Evolutionary conservation across 2,329 filamentous ascomycete species (phyloP).

Genomic region (Talaromyces sp.): DNA sequence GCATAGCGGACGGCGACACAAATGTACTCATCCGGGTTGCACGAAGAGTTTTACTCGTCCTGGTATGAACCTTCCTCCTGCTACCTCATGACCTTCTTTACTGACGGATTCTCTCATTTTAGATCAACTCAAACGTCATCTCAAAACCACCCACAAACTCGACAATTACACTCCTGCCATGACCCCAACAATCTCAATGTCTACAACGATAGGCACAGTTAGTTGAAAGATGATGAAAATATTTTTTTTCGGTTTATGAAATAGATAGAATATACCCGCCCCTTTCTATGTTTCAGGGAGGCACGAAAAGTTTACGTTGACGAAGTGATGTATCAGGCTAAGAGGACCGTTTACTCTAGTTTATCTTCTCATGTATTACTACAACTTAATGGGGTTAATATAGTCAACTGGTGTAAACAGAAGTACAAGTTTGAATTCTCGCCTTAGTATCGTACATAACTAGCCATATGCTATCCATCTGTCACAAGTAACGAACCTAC

Average conservation of each 20-base stretch:
- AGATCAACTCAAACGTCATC: constrained; percentile 24
- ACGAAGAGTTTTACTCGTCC: constrained; percentile 47
- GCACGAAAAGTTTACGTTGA: background rate
- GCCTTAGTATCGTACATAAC: background rate
- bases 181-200: background rate
- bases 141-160: constrained; percentile 22
- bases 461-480: background rate
- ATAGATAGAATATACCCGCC: constrained; percentile 7
- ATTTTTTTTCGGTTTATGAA: background rate
- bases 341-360: background rate
- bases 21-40: constrained; percentile 41
- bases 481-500: background rate
- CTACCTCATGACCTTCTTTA: background rate
- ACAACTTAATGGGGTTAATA: background rate
- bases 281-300: background rate
- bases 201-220: background rate
- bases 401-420: background rate
- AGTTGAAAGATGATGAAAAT: background rate
- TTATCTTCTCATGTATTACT: background rate
- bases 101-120: background rate
- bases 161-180: constrained; percentile 1
- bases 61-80: constrained; percentile 30
- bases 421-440: background rate
- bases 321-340: background rate
- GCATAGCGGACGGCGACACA: constrained; percentile 45